phyloP scores from a whole-genome alignment of 768 basidiomycete species.

The Austroboletus eburneus region DNA sequence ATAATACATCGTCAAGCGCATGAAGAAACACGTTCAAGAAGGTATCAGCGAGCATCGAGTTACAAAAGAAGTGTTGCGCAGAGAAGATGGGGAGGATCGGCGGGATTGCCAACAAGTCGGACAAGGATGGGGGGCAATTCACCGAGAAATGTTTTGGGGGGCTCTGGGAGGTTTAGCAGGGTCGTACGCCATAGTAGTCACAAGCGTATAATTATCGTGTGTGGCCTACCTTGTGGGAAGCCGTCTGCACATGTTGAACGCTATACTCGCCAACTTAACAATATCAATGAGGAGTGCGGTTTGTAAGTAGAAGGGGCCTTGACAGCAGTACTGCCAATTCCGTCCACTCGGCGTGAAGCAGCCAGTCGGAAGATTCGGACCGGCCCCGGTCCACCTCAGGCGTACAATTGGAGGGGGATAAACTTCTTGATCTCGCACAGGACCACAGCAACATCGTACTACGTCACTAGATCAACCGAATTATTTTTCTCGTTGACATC shows the following conservation, averaged over 20 bases:
- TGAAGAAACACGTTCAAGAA: constrained; percentile 70
- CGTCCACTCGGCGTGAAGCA: no score
- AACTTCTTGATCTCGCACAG: constrained; percentile 56
- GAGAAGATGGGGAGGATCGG: constrained; percentile 74
- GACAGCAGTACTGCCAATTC: no score
- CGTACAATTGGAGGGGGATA: constrained; percentile 85
- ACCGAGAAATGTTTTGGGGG: constrained; percentile 49
- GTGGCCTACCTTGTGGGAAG: no score
- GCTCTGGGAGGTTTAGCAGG: constrained; percentile 23
- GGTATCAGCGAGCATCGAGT: constrained; percentile 70
- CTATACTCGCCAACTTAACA: no score
- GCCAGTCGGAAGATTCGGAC: no score
- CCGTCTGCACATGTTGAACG: no score
- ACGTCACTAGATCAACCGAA: constrained; percentile 90
- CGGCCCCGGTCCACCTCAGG: no score
- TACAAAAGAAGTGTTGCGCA: constrained; percentile 77
- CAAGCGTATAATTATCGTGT: not conserved
- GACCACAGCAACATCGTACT: constrained; percentile 90
- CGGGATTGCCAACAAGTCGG: constrained; percentile 71
- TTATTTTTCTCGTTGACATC: constrained; percentile 85
- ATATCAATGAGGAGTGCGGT: no score
- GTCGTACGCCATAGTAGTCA: constrained; percentile 20
- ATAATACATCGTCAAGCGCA: constrained; percentile 67
- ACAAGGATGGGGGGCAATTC: constrained; percentile 64
- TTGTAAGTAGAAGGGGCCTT: no score